phyloP scores from a whole-genome alignment of 2,329 filamentous ascomycete species.

The Fusarium pseudonygamai region DNA sequence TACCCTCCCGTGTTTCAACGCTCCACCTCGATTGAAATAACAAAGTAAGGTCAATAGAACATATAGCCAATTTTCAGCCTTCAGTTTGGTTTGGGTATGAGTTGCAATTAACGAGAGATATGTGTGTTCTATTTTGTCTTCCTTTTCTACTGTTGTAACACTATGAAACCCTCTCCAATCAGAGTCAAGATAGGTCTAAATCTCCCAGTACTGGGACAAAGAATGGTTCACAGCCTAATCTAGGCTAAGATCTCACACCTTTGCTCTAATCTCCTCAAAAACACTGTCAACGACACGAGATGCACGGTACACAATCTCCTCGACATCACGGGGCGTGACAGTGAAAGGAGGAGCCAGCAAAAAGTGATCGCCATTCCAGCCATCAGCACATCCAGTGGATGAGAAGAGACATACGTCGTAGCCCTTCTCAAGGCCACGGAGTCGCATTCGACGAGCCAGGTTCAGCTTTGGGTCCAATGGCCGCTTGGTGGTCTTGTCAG shows the following conservation, averaged over 20 bases:
- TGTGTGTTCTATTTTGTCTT: background rate
- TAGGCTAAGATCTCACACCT: background rate
- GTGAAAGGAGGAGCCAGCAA: background rate
- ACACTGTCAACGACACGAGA: background rate
- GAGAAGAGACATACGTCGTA: background rate
- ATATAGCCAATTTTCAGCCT: rapidly evolving
- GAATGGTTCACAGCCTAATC: background rate
- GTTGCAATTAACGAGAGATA: background rate
- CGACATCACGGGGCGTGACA: background rate
- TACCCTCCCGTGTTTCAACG: background rate
- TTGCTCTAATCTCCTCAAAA: background rate
- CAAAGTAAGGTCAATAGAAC: background rate
- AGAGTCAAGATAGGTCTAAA: background rate
- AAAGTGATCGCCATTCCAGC: background rate
- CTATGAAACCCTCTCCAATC: background rate
- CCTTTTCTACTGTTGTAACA: background rate
- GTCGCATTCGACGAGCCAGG: background rate
- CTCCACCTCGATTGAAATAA: background rate
- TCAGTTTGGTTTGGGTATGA: rapidly evolving
- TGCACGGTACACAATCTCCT: background rate
- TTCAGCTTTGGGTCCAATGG: background rate
- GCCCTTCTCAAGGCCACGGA: background rate
- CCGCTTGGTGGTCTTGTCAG: background rate
- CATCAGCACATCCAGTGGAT: background rate
- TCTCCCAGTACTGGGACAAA: background rate